Conservation (phyloP, 192 early-diverging fungal species). For the Cetraspora pellucida region DNA sequence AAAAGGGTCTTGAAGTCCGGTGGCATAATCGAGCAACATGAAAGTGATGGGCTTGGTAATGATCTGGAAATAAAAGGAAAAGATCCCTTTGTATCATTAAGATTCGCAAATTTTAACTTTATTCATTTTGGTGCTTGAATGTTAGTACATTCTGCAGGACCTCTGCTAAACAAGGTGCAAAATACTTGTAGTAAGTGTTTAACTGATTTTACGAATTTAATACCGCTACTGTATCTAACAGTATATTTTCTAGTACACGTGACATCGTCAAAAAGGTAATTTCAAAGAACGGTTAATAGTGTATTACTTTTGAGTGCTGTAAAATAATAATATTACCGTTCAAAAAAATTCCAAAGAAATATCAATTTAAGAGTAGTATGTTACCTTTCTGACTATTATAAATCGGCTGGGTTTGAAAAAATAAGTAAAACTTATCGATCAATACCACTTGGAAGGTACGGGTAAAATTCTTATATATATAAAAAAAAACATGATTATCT, state of each 20-base stretch:
- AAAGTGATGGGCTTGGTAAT: slow-evolving; percentile 7
- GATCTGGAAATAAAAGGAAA: too few relatives aligned
- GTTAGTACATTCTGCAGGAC: slow-evolving; percentile 4
- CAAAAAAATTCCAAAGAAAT: neutral
- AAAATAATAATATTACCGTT: too few relatives aligned
- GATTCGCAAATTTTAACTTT: too few relatives aligned
- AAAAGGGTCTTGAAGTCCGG: slow-evolving; percentile 17
- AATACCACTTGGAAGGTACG: slow-evolving; percentile 17
- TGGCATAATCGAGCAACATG: slow-evolving; percentile 17
- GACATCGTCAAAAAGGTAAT: neutral
- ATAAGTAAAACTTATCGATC: neutral
- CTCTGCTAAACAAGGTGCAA: slow-evolving; percentile 14
- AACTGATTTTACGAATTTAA: neutral
- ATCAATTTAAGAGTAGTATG: slow-evolving; percentile 1
- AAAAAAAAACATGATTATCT: neutral
- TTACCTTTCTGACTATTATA: neutral
- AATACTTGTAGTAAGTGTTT: neutral
- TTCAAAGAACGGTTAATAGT: too few relatives aligned
- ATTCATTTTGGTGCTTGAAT: too few relatives aligned
- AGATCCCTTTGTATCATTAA: too few relatives aligned
- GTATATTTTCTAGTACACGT: neutral
- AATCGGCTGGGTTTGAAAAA: slow-evolving; percentile 6
- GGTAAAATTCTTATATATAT: neutral
- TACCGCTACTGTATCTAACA: neutral
- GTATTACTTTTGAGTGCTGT: too few relatives aligned